Percentiles rank a stretch among this genome's conserved stretches.
Conservation (phyloP, 2,329 filamentous ascomycete genomes). For the Davidsoniella virescens region DNA sequence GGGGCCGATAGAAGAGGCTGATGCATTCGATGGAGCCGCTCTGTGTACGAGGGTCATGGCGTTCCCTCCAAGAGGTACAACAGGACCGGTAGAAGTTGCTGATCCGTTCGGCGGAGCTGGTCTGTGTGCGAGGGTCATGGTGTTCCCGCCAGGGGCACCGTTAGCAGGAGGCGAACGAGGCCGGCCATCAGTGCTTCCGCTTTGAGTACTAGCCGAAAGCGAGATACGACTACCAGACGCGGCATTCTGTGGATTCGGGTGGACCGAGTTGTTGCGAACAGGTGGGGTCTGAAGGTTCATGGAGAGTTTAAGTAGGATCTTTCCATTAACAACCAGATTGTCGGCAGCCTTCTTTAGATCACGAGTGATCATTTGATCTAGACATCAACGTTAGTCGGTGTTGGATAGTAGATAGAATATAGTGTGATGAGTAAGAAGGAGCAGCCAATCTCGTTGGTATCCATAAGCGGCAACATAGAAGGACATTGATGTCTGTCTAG, state of each 20-base stretch:
- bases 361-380: constrained; percentile 94
- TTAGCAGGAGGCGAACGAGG: constrained; percentile 31
- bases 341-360: constrained; percentile 97
- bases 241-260: constrained; percentile 10
- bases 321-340: constrained; percentile 93
- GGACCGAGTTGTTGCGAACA: constrained; percentile 25
- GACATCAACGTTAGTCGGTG: not conserved
- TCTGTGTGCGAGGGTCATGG: constrained; percentile 25
- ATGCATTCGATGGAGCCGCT: constrained; percentile 31
- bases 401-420: too few relatives aligned
- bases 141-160: constrained; percentile 25
- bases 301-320: constrained; percentile 90
- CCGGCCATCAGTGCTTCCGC: constrained; percentile 17
- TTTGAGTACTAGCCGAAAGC: constrained; percentile 25
- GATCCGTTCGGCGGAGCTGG: constrained; percentile 31
- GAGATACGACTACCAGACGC: constrained; percentile 26
- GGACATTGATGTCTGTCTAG: not conserved
- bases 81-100: constrained; percentile 12
- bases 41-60: constrained; percentile 25
- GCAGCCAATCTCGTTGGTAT: too few relatives aligned
- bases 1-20: constrained; percentile 15
- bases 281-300: constrained; percentile 68
- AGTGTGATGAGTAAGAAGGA: too few relatives aligned
- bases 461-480: not conserved
- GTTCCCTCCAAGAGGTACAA: constrained; percentile 16